phyloP scores from a whole-genome alignment of 2,329 filamentous ascomycete genomes.

The Erysiphe pulchra region DNA sequence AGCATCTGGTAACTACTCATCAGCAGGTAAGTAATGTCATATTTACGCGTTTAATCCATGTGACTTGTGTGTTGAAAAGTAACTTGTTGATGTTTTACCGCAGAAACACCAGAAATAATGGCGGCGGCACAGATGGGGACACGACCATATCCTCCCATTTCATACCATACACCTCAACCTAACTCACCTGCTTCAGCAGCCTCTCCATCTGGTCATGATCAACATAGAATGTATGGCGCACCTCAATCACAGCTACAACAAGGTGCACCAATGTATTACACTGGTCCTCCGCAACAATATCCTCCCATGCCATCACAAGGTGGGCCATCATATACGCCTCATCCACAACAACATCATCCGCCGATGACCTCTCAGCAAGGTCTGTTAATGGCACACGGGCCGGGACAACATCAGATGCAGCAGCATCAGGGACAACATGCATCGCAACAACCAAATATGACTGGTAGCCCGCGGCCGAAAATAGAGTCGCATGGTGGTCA shows the following conservation, averaged over 20 bases:
- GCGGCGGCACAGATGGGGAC: constrained; percentile 42
- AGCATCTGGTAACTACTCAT: constrained; percentile 60
- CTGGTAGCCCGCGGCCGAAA: constrained; percentile 34
- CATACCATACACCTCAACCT: constrained; percentile 81
- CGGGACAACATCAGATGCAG: constrained; percentile 30
- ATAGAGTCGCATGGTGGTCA: constrained; percentile 36
- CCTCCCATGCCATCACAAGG: constrained; percentile 38
- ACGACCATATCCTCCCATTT: constrained; percentile 55
- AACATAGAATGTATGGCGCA: constrained; percentile 68
- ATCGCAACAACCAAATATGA: constrained; percentile 28
- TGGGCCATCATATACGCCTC: constrained; percentile 33
- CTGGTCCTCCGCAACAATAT: constrained; percentile 27
- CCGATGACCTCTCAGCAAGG: constrained; percentile 37
- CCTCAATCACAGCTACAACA: constrained; percentile 55
- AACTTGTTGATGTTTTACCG: constrained; percentile 6
- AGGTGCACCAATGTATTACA: constrained; percentile 53
- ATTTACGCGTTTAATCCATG: constrained; percentile 3
- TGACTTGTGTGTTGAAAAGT: neutral
- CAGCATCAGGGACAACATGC: constrained; percentile 28
- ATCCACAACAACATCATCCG: constrained; percentile 21
- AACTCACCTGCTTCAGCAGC: constrained; percentile 86
- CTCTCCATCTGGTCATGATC: constrained; percentile 70
- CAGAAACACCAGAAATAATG: constrained; percentile 40
- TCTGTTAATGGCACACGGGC: constrained; percentile 39
- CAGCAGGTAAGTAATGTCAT: constrained; percentile 35